These are phyloP conservation scores for Arxiozyma telluris DNA, from an alignment of 1,139 yeast species.

Conservation along the genomic window DNA sequence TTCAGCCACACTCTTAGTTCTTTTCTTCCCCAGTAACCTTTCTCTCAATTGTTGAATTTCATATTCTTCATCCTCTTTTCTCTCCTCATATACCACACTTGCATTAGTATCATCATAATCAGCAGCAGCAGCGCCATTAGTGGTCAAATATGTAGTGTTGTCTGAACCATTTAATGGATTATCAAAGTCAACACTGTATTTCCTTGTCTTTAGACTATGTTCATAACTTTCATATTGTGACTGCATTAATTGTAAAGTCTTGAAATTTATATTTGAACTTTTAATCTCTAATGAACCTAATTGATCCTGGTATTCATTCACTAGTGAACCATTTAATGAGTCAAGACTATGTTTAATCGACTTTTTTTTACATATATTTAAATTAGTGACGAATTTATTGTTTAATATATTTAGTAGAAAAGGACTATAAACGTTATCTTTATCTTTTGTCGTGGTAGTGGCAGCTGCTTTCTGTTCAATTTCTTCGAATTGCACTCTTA, in stretches of 20 bases:
- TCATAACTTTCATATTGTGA: constrained; percentile 15
- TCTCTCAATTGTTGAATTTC: constrained; percentile 27
- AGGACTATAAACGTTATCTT: constrained; percentile 9
- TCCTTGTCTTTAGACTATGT: constrained; percentile 12
- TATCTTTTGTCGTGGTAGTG: not conserved
- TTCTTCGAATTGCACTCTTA: not conserved
- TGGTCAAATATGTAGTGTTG: not conserved
- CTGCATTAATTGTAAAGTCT: constrained; percentile 1
- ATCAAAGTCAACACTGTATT: constrained; percentile 29
- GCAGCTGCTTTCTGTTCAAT: not conserved
- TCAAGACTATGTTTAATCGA: not conserved
- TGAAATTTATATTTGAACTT: constrained; percentile 1
- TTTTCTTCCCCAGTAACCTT: constrained; percentile 25
- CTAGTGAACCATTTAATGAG: not conserved
- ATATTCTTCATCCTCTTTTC: constrained; percentile 12
- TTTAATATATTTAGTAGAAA: constrained; percentile 13
- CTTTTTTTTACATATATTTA: not conserved
- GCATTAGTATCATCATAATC: not conserved
- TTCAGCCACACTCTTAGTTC: constrained; percentile 7
- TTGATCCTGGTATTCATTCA: constrained; percentile 7
- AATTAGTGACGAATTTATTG: constrained; percentile 10
- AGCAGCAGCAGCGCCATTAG: not conserved
- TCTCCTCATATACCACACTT: not conserved
- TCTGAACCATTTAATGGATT: constrained; percentile 6
- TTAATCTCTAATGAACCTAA: constrained; percentile 11